Evolutionary conservation across 139 green algal genomes (phyloP).

Genomic region (Pleodorina starrii): DNA sequence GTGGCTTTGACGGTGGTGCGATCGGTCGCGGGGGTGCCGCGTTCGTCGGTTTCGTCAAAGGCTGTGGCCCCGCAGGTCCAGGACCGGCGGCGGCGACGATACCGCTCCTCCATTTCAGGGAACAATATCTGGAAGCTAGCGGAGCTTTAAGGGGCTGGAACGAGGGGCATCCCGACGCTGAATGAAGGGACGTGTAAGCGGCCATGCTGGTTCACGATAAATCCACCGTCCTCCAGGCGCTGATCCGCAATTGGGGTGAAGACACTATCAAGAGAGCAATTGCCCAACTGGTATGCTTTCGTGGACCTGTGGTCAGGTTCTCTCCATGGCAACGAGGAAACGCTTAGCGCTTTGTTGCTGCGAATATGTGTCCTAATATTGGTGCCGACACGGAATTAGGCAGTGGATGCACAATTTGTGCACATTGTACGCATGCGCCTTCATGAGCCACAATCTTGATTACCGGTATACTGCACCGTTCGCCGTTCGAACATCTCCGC

Average conservation of each 20-base stretch:
- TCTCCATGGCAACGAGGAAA: neutral
- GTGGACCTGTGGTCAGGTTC: neutral
- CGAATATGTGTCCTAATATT: neutral
- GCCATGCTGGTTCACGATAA: neutral
- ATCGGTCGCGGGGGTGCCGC: neutral
- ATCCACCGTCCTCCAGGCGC: neutral
- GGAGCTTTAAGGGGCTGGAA: neutral
- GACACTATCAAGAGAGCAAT: slow-evolving; percentile 16
- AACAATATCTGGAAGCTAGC: neutral
- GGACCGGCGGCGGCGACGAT: slow-evolving; percentile 27
- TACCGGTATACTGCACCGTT: too few species aligned
- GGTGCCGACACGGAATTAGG: neutral
- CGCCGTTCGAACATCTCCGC: too few species aligned
- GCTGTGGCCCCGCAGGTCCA: neutral
- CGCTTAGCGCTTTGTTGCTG: neutral
- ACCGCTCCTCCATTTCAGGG: neutral
- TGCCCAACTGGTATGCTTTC: neutral
- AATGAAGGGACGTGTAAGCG: neutral
- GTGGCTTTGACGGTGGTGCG: neutral
- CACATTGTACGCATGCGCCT: neutral
- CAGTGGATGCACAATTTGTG: neutral
- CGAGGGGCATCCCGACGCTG: neutral
- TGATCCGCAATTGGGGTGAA: too few species aligned
- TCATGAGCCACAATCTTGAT: neutral
- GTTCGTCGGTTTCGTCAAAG: neutral